Evolutionary conservation across 805 yeast genomes (phyloP).

Genomic region (Danielia reshetovae): DNA sequence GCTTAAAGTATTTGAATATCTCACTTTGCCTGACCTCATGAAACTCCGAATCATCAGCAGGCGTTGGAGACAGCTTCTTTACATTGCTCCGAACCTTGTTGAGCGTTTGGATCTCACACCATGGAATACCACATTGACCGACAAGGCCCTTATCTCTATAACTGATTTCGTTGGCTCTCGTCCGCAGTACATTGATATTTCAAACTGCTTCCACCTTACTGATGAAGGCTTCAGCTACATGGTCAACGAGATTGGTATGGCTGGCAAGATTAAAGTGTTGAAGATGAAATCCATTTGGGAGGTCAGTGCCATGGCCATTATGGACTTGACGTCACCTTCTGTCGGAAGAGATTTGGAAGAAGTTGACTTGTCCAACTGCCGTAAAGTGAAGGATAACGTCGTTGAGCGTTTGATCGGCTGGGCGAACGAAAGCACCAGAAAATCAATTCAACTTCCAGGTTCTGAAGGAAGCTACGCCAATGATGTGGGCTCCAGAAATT

Average conservation of each 20-base stretch:
- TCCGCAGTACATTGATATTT: slow-evolving; percentile 56
- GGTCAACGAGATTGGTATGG: slow-evolving; percentile 66
- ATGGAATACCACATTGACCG: slow-evolving; percentile 60
- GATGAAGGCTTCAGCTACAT: slow-evolving; percentile 71
- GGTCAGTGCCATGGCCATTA: slow-evolving; percentile 73
- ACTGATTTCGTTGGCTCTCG: slow-evolving; percentile 69
- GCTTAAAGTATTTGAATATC: slow-evolving; percentile 47
- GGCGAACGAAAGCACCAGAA: slow-evolving; percentile 11
- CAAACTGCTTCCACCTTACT: slow-evolving; percentile 74
- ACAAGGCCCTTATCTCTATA: slow-evolving; percentile 51
- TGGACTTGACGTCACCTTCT: slow-evolving; percentile 67
- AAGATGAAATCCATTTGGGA: slow-evolving; percentile 74
- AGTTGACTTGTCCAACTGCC: slow-evolving; percentile 66
- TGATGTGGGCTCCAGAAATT: slow-evolving; percentile 54
- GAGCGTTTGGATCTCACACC: slow-evolving; percentile 52
- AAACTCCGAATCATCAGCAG: slow-evolving; percentile 53
- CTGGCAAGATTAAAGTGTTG: slow-evolving; percentile 52
- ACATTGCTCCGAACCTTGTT: slow-evolving; percentile 52
- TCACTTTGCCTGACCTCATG: slow-evolving; percentile 60
- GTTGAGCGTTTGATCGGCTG: slow-evolving; percentile 66
- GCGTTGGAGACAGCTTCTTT: slow-evolving; percentile 65
- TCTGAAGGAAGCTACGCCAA: slow-evolving; percentile 13
- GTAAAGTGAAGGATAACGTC: slow-evolving; percentile 70
- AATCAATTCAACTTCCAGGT: slow-evolving; percentile 6
- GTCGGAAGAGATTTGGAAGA: slow-evolving; percentile 58